Base-by-base conservation (phyloP, 2,329 filamentous ascomycete genomes). In the Aspergillus versicolor region DNA sequence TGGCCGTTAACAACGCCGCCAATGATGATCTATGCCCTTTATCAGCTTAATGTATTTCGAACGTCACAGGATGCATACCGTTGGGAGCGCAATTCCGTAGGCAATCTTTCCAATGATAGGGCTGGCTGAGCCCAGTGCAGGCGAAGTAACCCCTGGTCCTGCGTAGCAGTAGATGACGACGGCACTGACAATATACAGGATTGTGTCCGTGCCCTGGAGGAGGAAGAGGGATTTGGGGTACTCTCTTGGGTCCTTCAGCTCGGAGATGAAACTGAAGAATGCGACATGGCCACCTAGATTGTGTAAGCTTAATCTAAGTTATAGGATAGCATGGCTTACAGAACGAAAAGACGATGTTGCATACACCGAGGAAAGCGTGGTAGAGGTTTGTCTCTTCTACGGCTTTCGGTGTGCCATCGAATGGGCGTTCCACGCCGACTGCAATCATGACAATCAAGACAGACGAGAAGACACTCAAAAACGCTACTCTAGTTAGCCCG, bases 281-380 rank as follows among this genome's bases (percentile, higher is more conserved):
- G 84, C 85, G n/a, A 86, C 83, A 66, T 88, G 85, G 30, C 85
- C 85, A 53, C 74, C 77, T 67, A 60, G 5, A n/a, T 2, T 12
- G 34, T 15, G 8, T 11, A 57, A 37, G 45, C 56, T 65, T 87
- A 82, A 48, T 88, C 15, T 81, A 79, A n/a, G 9, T 3, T 15
- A 83, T 84, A 81, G 82, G 57, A 83, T 81, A 54, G 75, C 73
- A 15, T 76, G 21, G 37, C 74, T 67, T 67, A 77, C 85, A 79
- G 75, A 88, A 91, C 54, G 88, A 87, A 58, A 91, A 85, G 59
- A 89, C 80, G 51, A 91, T 90, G 75, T 90, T 90, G 67, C 78
- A 81, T 43, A 88, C 80, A 15, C 84, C 81, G 11, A 84, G 78
- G 67, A 88, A 87, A 17, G 77, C 84, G 43, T 82, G 77, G 46